Base-by-base conservation (phyloP, 495 filamentous ascomycete genomes). In the Eremomyces bilateralis region DNA sequence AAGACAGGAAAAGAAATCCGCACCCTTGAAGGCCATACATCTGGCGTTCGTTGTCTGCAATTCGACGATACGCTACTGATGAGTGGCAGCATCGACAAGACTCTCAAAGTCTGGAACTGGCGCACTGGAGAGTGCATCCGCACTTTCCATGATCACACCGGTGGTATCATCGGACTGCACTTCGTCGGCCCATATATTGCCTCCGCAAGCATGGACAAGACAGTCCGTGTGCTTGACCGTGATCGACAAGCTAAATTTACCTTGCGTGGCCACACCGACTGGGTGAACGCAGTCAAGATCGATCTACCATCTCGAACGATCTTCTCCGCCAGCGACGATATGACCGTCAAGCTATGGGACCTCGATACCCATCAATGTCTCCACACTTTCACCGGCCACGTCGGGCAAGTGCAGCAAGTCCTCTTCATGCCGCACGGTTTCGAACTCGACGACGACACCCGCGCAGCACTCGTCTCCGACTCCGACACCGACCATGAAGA, bases 41-140 rank as follows among this genome's bases (percentile, higher is more conserved):
- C 63, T 11, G 88, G 80, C 1, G 76, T 99, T 33, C 67, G 88
- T 13, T 76, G 80, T 33, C 66, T 99, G 15, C 82, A 92, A 50
- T 94, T 94, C 48, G 84, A 95, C 45, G 80, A 93, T 33, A 75
- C 65, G 33, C 85, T 52, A 15, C 63, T 93, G 33, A 82, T 91
- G 49, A 85, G 76, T 24, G 83, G 80, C 16, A 74, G 73, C 42
- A 54, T 91, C 32, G 83, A 93, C 48, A 54, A 65, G 35, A 90
- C 69, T 13, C 55, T 99, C 36, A 79, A 78, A 50, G 69, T 95
- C 20, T 99, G 88, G 90, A 92, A 95, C 44, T 95, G 84, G 82
- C 66, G 76, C 27, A 94, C 83, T 0, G 88, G 88, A 29, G 70
- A 80, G 45, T 90, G 79, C 47, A 64, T 93, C 29, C 78, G 75